Base-by-base conservation (phyloP, 2,329 filamentous ascomycete genomes). In the Penicillium sp. region DNA sequence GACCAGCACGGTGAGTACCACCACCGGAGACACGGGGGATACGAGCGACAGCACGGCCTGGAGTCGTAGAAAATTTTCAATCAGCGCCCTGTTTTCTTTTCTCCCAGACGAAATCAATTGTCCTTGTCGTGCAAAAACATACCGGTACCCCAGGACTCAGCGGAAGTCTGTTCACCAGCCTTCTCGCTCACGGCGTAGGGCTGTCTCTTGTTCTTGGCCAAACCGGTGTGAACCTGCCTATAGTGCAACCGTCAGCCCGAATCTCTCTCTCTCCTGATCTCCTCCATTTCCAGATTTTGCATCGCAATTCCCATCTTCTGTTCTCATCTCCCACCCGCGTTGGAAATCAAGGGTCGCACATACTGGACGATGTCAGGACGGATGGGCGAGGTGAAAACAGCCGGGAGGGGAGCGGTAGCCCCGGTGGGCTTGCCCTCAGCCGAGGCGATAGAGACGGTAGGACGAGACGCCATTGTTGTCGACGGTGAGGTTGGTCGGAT, bases 121-220 rank as follows among this genome's bases (percentile, higher is more conserved):
- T 58, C 35, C 26, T 26, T 26, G 48, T 58, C 60, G 51, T 64
- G 63, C 73, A 54, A 62, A 68, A 73, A 90, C 91, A 84, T 82
- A 96, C 92, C 94, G 86, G 94, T 98, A 90, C 94, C 94, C 95
- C 95, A 99, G 74, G 96, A 99, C 89, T 99, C 95, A 81, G 95
- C 95, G 84, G 92, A 97, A 81, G 95, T 99, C 88, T 99, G 95
- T 87, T 99, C 95, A 87, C 95, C 95, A 81, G 95, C 95, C 91
- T 99, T 99, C 91, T 98, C 94, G 90, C 93, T 97, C 88, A 99
- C 95, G 79, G 95, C 89, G 84, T 99, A 99, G 75, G 95, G 93
- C 86, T 99, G 95, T 83, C 95, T 91, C 90, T 96, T 97, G 90
- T 99, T 99, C 92, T 99, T 99, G 82, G 94, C 94, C 88, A 99